phyloP scores from a whole-genome alignment of 129 eudicot genomes.

The Artemisia tridentata region DNA sequence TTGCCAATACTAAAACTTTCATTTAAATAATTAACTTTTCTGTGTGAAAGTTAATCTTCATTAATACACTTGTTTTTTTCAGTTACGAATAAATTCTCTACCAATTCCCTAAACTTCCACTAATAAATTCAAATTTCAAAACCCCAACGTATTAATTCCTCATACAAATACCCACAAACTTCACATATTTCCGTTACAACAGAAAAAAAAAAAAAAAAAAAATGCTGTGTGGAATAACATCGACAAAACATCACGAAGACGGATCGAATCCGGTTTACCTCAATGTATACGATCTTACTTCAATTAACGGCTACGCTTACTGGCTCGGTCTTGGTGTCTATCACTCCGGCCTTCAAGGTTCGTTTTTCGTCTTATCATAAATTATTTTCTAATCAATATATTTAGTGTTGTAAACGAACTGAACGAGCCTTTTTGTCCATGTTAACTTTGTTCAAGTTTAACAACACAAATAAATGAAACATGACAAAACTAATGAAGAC shows the following conservation, averaged over 20 bases:
- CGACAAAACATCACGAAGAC: slow-evolving; percentile 20
- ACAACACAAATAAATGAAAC: too few species aligned
- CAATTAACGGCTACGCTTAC: slow-evolving; percentile 77
- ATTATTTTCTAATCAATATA: neutral
- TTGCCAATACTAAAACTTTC: too few species aligned
- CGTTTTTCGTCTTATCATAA: neutral
- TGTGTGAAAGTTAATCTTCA: slow-evolving; percentile 23
- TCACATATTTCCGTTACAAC: slow-evolving; percentile 15
- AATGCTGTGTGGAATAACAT: slow-evolving; percentile 26
- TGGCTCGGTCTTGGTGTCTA: slow-evolving; percentile 92
- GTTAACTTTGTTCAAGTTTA: too few species aligned
- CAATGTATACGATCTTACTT: slow-evolving; percentile 82
- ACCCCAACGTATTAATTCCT: slow-evolving; percentile 28
- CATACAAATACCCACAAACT: neutral
- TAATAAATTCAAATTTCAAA: slow-evolving; percentile 22
- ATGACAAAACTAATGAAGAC: too few species aligned
- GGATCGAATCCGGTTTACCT: slow-evolving; percentile 71
- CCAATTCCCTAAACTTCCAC: slow-evolving; percentile 13
- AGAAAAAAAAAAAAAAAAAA: neutral
- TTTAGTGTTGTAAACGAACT: too few species aligned
- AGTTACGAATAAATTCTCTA: slow-evolving; percentile 24
- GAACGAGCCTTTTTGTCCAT: too few species aligned
- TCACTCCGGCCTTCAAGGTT: slow-evolving; percentile 92
- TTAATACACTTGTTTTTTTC: slow-evolving; percentile 24
- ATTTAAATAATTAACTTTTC: neutral